Evolutionary conservation across 78 protist genomes (phyloP).

Genomic region (Dictyostelium discoideum): dicty_2.7 NC_007091.3:2547501-2548000

Average conservation of each 20-base stretch:
- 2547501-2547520: conserved; percentile 18
- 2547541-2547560: not conserved
- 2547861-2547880: conserved; percentile 37
- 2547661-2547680: conserved; percentile 6
- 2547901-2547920: conserved; percentile 21
- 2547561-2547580: not conserved
- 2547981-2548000: conserved; percentile 38
- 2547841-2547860: conserved; percentile 60
- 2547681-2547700: conserved; percentile 23
- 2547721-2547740: conserved; percentile 16
- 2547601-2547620: not conserved
- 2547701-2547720: conserved; percentile 21
- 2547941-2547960: conserved; percentile 39
- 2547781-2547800: conserved; percentile 41
- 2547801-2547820: conserved; percentile 28
- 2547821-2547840: conserved; percentile 55
- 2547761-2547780: not conserved
- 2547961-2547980: conserved; percentile 41
- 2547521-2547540: conserved; percentile 16
- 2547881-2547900: conserved; percentile 21
- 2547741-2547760: conserved; percentile 18
- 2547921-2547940: conserved; percentile 23
- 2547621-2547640: not conserved
- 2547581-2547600: not conserved
- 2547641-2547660: not conserved